Base-by-base conservation (phyloP, 768 basidiomycete genomes). In the Mycena floridula region DNA sequence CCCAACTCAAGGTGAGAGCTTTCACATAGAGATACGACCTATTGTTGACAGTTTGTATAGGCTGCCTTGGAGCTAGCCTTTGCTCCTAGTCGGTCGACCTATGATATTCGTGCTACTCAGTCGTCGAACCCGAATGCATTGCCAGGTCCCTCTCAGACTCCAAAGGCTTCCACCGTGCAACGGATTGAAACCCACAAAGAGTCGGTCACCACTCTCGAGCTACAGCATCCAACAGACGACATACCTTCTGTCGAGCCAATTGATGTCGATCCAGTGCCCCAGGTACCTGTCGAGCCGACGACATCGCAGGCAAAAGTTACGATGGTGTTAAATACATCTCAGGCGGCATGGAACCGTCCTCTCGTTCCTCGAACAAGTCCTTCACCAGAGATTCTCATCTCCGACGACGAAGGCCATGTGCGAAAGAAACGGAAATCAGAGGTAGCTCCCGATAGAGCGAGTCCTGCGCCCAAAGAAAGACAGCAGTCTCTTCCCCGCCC, bases 21-120 rank as follows among this genome's bases (percentile, higher is more conserved):
- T 30, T 22, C 41, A 26, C 12, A 13, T 37, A 32, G 44, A 36
- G 35, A 30, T 25, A 16, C n/a, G n/a, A n/a, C n/a, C 28, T 21
- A n/a, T 30, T 35, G 1, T 27, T 22, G 27, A 21, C n/a, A n/a
- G 5, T n/a, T 32, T 36, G 41, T 32, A 27, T 40, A 93, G 90
- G 57, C 57, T 8, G 76, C 80, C 0, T 68, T 95, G 11, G 88
- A 93, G 55, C 62, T 68, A 5, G 55, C 73, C 15, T 95, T 88
- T 58, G 74, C 81, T 1, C 72, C 82, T 0, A 69, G 79, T 0
- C 69, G 89, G n/a, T 82, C 87, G 0, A 89, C 85, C 0, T 96
- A 74, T 52, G 74, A 81, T 25, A 67, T 91, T 35, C 15, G 32
- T 13, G 32, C 15, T 15, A 4, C 32, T 35, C 32, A 35, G 7